A percentile compares a stretch with the other conserved stretches of the same genome.
These are phyloP conservation scores for Sugiyamaella qingdaonensis DNA, from an alignment of 805 yeast species.

Conservation along the genomic window DNA sequence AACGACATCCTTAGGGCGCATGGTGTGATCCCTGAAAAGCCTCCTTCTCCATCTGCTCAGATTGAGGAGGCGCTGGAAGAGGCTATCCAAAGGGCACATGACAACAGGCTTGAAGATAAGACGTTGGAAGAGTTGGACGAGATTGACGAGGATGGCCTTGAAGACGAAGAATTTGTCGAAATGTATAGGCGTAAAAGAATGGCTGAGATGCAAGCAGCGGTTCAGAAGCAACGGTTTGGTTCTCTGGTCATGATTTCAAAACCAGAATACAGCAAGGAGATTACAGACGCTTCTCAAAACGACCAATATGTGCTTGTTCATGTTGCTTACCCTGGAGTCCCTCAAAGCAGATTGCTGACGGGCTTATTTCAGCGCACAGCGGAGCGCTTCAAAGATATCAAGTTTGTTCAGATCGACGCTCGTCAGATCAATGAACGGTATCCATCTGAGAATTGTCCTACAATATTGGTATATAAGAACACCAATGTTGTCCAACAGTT, in stretches of 20 bases:
- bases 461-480: slow-evolving; percentile 74
- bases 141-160: slow-evolving; percentile 89
- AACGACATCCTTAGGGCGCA: slow-evolving; percentile 87
- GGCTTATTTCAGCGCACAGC: slow-evolving; percentile 59
- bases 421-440: slow-evolving; percentile 87
- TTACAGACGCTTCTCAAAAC: slow-evolving; percentile 73
- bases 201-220: slow-evolving; percentile 62
- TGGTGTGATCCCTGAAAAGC: slow-evolving; percentile 88
- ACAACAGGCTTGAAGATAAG: slow-evolving; percentile 72
- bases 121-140: slow-evolving; percentile 79
- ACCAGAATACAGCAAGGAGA: slow-evolving; percentile 81
- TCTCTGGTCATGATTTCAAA: slow-evolving; percentile 72
- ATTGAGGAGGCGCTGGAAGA: slow-evolving; percentile 84
- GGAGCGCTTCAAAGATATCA: slow-evolving; percentile 67
- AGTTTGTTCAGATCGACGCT: slow-evolving; percentile 90
- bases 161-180: slow-evolving; percentile 68
- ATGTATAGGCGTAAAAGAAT: slow-evolving; percentile 72
- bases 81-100: slow-evolving; percentile 74
- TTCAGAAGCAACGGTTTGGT: slow-evolving; percentile 61
- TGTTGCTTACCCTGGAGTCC: slow-evolving; percentile 53
- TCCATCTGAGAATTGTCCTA: slow-evolving; percentile 89
- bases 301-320: slow-evolving; percentile 66
- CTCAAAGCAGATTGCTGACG: slow-evolving; percentile 70
- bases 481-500: slow-evolving; percentile 75
- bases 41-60: slow-evolving; percentile 82